These are phyloP conservation scores for Sophora flavescens DNA, from an alignment of 306 rosid species.

Conservation along the genomic window DNA sequence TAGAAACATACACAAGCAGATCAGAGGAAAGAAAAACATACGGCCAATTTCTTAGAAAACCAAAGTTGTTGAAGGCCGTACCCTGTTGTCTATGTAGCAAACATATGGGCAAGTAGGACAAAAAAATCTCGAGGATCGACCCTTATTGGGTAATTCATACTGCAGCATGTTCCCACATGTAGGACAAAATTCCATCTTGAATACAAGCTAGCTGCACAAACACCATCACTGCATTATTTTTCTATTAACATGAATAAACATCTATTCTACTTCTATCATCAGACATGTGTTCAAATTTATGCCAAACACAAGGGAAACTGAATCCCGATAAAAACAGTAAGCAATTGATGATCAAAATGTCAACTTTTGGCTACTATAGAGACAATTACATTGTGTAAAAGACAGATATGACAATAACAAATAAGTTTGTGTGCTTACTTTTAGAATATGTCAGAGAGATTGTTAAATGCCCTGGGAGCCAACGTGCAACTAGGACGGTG, in stretches of 20 bases:
- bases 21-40: not conserved
- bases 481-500: no score
- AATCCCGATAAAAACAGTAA: no score
- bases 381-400: no score
- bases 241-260: not conserved
- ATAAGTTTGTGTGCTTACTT: no score
- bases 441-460: no score
- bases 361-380: not conserved
- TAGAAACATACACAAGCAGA: constrained; percentile 12
- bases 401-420: not conserved
- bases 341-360: not conserved
- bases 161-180: constrained; percentile 66
- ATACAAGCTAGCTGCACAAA: constrained; percentile 17
- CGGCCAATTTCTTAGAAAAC: no score
- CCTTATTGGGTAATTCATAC: constrained; percentile 63
- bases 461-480: no score
- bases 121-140: constrained; percentile 61
- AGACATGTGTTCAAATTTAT: not conserved
- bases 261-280: not conserved
- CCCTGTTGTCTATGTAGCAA: constrained; percentile 55
- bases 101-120: constrained; percentile 75
- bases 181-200: constrained; percentile 75
- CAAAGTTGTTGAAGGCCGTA: constrained; percentile 1
- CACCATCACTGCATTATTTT: constrained; percentile 20
- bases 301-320: no score